Percentiles rank a stretch among this genome's conserved stretches.
Conservation (phyloP, 2,329 filamentous ascomycete genomes). For the Teratosphaeria zuluensis region DNA sequence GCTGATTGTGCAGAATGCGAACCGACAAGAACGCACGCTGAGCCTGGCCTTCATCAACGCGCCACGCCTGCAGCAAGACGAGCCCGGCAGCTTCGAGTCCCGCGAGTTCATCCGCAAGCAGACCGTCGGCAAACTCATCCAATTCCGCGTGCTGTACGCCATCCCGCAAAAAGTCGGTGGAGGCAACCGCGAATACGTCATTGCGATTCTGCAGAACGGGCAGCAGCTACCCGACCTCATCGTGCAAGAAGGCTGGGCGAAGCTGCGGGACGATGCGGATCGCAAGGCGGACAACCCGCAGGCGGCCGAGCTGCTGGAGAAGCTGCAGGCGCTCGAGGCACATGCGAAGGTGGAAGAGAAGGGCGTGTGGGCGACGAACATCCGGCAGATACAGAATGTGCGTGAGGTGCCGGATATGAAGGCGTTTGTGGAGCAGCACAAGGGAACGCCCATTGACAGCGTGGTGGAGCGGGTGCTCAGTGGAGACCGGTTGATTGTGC, state of each 20-base stretch:
- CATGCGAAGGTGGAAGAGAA: conserved; percentile 69
- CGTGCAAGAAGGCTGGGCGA: conserved; percentile 83
- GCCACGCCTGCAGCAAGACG: conserved; percentile 47
- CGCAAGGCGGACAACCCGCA: conserved; percentile 81
- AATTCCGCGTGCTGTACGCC: conserved; percentile 78
- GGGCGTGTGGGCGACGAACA: conserved; percentile 66
- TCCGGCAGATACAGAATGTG: conserved; percentile 60
- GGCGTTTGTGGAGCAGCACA: conserved; percentile 68
- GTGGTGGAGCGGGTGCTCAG: conserved; percentile 86
- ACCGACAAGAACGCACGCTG: conserved; percentile 71
- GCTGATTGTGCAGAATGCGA: conserved; percentile 73
- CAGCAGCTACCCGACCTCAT: conserved; percentile 69
- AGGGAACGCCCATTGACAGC: conserved; percentile 68
- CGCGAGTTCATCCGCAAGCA: conserved; percentile 83
- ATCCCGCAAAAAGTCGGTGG: conserved; percentile 55
- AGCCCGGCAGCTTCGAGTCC: conserved; percentile 83
- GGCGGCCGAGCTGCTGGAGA: conserved; percentile 59
- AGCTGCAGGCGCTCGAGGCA: conserved; percentile 65
- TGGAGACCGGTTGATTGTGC: conserved; percentile 79
- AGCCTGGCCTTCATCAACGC: conserved; percentile 89
- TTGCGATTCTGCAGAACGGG: conserved; percentile 66
- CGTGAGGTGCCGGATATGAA: conserved; percentile 73
- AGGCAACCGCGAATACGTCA: conserved; percentile 75
- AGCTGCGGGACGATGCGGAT: conserved; percentile 87
- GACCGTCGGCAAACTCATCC: conserved; percentile 74